Base-by-base conservation (phyloP, 106 monocot genomes). In the Platanthera guangdongensis region DNA sequence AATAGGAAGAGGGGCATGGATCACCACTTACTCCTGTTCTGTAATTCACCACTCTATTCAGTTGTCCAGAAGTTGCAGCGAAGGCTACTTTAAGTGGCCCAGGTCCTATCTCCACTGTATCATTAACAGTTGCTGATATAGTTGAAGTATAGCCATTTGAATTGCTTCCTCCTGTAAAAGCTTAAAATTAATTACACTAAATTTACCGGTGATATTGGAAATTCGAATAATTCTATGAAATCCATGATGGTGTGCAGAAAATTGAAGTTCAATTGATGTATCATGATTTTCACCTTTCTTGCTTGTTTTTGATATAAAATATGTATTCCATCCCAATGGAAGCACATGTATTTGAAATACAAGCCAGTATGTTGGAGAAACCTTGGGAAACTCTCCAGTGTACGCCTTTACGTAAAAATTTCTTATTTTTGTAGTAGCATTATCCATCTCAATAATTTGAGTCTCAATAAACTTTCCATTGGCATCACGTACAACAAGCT, bases 261-360 rank as follows among this genome's bases (percentile, higher is more conserved):
- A 46, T 48, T 46, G 7, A 65, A 49, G 12, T 52, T 51, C 13
- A 21, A 65, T 46, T 52, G 55, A 46, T 62, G 4, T 57, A 8
- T 2, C 51, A 67, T 21, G 68, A 68, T 45, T 28, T 51, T 7
- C 49, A 92, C 92, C 89, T 89, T 78, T 85, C 15, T 51, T 49
- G 21, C 71, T 46, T 48, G 68, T 8, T 78, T 78, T 85, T 18
- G 89, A 89, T 65, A 92, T 85, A 81, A 83, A 89, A 77, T 89
- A 92, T 25, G 92, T 85, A 60, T 80, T 89, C 92, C 92, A 92
- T 59, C 92, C 92, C 54, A 89, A 57, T 64, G 92, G 89, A 68
- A 87, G 92, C 11, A 87, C 72, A 52, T 82, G 85, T 67, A 76
- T 89, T 85, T 83, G 74, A 78, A 92, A 92, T 25, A 87, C 75